Percentiles rank a stretch among this genome's conserved stretches.
These are phyloP conservation scores for Hortiboletus flavorubellus DNA, from an alignment of 768 basidiomycete genomes.

Conservation along the genomic window DNA sequence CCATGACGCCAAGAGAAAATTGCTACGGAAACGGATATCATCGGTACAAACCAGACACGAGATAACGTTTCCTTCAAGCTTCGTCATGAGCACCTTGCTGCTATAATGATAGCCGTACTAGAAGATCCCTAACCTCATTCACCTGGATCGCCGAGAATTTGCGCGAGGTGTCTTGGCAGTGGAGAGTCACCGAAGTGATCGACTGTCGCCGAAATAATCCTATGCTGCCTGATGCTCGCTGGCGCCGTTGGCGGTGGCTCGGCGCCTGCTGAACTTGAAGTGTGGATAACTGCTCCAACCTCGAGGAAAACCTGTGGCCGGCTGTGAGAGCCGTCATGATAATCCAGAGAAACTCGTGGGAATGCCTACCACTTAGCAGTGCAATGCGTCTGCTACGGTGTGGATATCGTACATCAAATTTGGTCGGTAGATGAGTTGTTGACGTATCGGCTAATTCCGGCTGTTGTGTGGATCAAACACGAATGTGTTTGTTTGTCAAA, in stretches of 20 bases:
- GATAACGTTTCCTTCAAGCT: background rate
- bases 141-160: slow-evolving; percentile 6
- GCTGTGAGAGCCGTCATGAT: slow-evolving; percentile 14
- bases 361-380: background rate
- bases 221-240: background rate
- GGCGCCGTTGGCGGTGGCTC: slow-evolving; percentile 3
- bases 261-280: slow-evolving; percentile 4
- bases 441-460: slow-evolving; percentile 22
- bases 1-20: slow-evolving; percentile 9
- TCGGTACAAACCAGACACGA: slow-evolving; percentile 4
- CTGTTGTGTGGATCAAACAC: slow-evolving; percentile 13
- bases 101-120: background rate
- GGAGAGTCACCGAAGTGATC: background rate
- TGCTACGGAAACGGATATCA: slow-evolving; percentile 8
- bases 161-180: background rate
- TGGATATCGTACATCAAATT: slow-evolving; percentile 26
- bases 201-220: background rate
- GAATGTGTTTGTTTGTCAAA: slow-evolving; percentile 26
- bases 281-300: slow-evolving; percentile 4
- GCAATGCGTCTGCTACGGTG: slow-evolving; percentile 23
- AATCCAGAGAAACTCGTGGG: slow-evolving; percentile 19
- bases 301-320: slow-evolving; percentile 27
- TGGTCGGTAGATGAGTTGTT: slow-evolving; percentile 4
- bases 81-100: slow-evolving; percentile 4
- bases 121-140: background rate